Conservation (phyloP, 176 grass and related monocot species). For the Pontederia crassipes region DNA sequence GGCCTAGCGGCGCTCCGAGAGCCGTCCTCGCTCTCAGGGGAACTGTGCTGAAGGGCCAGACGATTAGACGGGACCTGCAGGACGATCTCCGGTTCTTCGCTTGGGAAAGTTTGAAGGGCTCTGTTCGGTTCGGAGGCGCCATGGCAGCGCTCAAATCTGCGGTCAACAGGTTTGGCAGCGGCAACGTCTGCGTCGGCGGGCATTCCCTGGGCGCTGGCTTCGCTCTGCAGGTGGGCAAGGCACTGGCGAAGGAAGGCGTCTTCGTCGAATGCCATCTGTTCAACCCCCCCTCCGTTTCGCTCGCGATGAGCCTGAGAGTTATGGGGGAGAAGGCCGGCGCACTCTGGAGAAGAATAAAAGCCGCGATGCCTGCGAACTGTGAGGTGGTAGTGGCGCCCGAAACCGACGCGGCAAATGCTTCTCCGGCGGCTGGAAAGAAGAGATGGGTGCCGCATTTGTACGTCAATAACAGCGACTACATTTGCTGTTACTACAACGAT, state of each 20-base stretch:
- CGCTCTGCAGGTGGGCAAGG: constrained; percentile 76
- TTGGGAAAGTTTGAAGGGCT: constrained; percentile 75
- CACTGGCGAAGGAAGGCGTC: constrained; percentile 60
- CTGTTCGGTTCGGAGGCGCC: constrained; percentile 53
- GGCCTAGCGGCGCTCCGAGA: constrained; percentile 46
- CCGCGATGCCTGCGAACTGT: constrained; percentile 16
- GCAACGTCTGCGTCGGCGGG: constrained; percentile 45
- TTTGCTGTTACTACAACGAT: constrained; percentile 83
- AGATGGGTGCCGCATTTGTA: constrained; percentile 79
- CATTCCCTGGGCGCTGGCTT: constrained; percentile 81
- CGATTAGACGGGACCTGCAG: constrained; percentile 39
- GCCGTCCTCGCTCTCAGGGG: constrained; percentile 57
- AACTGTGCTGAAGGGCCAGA: constrained; percentile 43
- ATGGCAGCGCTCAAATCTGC: constrained; percentile 37
- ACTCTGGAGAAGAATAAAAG: constrained; percentile 38
- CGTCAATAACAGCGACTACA: constrained; percentile 81
- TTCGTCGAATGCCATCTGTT: constrained; percentile 91
- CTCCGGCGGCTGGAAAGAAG: constrained; percentile 5
- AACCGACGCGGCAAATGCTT: constrained; percentile 16
- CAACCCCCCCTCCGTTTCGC: constrained; percentile 79
- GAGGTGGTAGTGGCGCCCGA: neutral
- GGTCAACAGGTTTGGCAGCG: constrained; percentile 22
- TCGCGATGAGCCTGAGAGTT: constrained; percentile 53
- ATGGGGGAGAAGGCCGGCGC: constrained; percentile 54
- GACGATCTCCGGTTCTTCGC: constrained; percentile 74